Evolutionary conservation across 2,329 filamentous ascomycete genomes (phyloP).

Genomic region (Neoscytalidium dimidiatum): DNA sequence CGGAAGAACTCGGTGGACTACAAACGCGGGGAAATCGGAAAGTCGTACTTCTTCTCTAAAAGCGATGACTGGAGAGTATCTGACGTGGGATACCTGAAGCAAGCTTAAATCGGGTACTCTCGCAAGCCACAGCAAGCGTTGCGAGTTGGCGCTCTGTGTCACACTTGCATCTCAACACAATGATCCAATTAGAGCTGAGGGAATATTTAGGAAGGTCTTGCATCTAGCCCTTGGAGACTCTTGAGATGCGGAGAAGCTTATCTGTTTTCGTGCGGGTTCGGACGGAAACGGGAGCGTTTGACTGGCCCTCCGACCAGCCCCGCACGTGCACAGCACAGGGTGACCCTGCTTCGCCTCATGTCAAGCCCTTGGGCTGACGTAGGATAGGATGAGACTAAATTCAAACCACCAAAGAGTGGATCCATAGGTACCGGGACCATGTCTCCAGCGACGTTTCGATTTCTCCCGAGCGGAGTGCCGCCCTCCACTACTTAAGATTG

Average conservation of each 20-base stretch:
- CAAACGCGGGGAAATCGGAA: not conserved
- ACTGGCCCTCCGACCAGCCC: conserved; percentile 5
- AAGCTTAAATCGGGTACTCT: conserved; percentile 9
- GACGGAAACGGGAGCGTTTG: conserved; percentile 4
- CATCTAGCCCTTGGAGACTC: not conserved
- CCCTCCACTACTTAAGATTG: not conserved
- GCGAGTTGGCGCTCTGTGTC: not conserved
- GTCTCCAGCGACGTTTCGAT: not conserved
- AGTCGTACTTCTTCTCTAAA: not conserved
- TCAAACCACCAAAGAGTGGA: not conserved
- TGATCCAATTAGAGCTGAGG: not conserved
- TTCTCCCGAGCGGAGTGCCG: not conserved
- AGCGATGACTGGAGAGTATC: not conserved
- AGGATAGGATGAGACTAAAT: not conserved
- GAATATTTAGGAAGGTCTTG: not conserved
- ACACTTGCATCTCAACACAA: not conserved
- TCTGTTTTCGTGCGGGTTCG: conserved; percentile 9
- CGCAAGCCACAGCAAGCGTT: not conserved
- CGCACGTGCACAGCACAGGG: not conserved
- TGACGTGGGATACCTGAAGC: conserved; percentile 2
- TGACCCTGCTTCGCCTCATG: not conserved
- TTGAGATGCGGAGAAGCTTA: conserved; percentile 3
- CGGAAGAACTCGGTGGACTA: not conserved
- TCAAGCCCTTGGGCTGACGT: not conserved
- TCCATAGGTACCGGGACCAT: not conserved